These are phyloP conservation scores for Leucogyrophana mollusca DNA, from an alignment of 768 basidiomycete genomes.

Conservation along the genomic window DNA sequence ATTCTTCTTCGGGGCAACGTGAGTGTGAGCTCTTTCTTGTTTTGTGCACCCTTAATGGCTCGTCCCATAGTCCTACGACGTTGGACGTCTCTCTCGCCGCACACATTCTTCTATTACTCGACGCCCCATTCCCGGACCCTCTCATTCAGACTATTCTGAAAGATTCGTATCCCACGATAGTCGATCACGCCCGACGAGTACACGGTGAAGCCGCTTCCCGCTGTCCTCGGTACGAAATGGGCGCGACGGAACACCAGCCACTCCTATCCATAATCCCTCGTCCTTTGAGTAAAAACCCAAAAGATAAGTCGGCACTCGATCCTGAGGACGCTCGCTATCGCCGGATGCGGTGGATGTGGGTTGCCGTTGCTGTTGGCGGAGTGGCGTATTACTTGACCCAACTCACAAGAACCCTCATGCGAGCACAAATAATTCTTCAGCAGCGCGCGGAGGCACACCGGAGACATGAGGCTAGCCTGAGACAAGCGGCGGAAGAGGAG, in stretches of 20 bases:
- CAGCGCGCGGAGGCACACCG: not conserved
- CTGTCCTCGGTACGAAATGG: slow-evolving; percentile 18
- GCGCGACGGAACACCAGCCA: slow-evolving; percentile 23
- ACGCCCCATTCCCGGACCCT: slow-evolving; percentile 62
- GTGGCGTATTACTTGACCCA: slow-evolving; percentile 37
- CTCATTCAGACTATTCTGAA: slow-evolving; percentile 52
- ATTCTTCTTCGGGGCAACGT: slow-evolving; percentile 56
- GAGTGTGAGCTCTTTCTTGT: slow-evolving; percentile 11
- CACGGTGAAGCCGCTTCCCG: slow-evolving; percentile 30
- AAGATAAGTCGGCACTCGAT: slow-evolving; percentile 17
- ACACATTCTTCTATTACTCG: slow-evolving; percentile 58
- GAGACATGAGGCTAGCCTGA: slow-evolving; percentile 1
- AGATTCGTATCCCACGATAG: slow-evolving; percentile 56
- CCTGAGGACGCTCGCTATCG: slow-evolving; percentile 46
- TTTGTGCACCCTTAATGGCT: not conserved
- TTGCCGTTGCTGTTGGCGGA: slow-evolving; percentile 43
- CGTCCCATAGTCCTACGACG: slow-evolving; percentile 48
- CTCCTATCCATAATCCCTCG: slow-evolving; percentile 40
- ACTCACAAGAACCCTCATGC: slow-evolving; percentile 6
- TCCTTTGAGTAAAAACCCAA: slow-evolving; percentile 16
- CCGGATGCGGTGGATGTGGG: slow-evolving; percentile 54
- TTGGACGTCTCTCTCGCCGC: slow-evolving; percentile 69
- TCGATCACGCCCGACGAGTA: slow-evolving; percentile 57
- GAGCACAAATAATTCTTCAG: too few species aligned
- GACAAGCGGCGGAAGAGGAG: not conserved